A percentile compares a stretch with the other conserved stretches of the same genome.
Evolutionary conservation across 2,329 filamentous ascomycete genomes (phyloP).

Genomic region (Sporothrix mexicana): DNA sequence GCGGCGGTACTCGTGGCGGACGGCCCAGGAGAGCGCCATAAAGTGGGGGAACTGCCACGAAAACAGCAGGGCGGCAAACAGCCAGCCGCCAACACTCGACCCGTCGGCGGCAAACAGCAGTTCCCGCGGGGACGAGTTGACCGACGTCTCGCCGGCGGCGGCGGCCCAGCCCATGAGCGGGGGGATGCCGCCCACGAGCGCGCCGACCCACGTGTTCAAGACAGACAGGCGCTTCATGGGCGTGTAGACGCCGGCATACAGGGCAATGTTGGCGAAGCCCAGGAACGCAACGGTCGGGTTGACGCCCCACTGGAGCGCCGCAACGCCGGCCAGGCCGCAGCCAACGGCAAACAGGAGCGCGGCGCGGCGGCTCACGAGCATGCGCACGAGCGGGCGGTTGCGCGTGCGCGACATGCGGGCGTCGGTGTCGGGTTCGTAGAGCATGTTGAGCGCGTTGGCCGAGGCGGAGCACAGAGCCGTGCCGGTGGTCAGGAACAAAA

Average conservation of each 20-base stretch:
- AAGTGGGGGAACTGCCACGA: constrained; percentile 99
- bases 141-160: constrained; percentile 84
- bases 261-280: constrained; percentile 79
- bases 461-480: constrained; percentile 88
- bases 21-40: constrained; percentile 88
- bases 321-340: constrained; percentile 71
- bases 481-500: constrained; percentile 88
- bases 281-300: constrained; percentile 92
- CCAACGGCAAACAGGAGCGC: constrained; percentile 81
- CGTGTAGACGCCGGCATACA: constrained; percentile 93
- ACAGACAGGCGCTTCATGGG: constrained; percentile 86
- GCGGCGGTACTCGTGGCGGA: constrained; percentile 84
- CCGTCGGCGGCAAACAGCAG: constrained; percentile 71
- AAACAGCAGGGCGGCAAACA: constrained; percentile 82
- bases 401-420: constrained; percentile 92
- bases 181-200: constrained; percentile 89
- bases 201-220: constrained; percentile 94
- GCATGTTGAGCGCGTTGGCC: constrained; percentile 96
- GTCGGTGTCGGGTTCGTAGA: constrained; percentile 89
- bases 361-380: constrained; percentile 71
- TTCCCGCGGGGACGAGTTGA: constrained; percentile 56
- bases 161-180: constrained; percentile 98
- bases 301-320: constrained; percentile 82
- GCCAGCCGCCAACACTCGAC: constrained; percentile 79
- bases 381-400: constrained; percentile 85